A percentile compares a stretch with the other conserved stretches of the same genome.
Evolutionary conservation across 2,329 filamentous ascomycete species (phyloP).

Genomic region (Hypomyces perniciosus): DNA sequence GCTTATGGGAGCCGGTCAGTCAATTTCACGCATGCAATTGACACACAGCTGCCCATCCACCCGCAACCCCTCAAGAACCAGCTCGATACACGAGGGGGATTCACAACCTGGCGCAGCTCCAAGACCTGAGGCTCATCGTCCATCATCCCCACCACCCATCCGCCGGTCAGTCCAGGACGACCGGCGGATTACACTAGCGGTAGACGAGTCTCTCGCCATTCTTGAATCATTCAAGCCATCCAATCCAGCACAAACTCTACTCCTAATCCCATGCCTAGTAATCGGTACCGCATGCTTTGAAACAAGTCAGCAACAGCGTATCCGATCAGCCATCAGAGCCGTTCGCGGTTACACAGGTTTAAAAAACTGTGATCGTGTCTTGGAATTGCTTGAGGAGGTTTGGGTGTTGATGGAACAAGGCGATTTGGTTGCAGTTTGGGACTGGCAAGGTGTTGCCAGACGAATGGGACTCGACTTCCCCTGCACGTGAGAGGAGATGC

Average conservation of each 20-base stretch:
- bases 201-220: slow-evolving; percentile 51
- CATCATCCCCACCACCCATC: slow-evolving; percentile 40
- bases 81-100: slow-evolving; percentile 35
- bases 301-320: slow-evolving; percentile 43
- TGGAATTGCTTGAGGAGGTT: slow-evolving; percentile 50
- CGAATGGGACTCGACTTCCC: slow-evolving; percentile 51
- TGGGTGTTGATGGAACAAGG: slow-evolving; percentile 54
- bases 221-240: slow-evolving; percentile 50
- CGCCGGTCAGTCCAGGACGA: slow-evolving; percentile 46
- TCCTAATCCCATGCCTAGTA: slow-evolving; percentile 55
- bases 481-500: slow-evolving; percentile 31
- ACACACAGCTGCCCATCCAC: slow-evolving; percentile 28
- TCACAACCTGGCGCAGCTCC: slow-evolving; percentile 15
- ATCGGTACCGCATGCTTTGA: slow-evolving; percentile 57
- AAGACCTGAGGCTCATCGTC: slow-evolving; percentile 14
- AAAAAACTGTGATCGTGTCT: slow-evolving; percentile 49
- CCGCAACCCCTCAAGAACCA: slow-evolving; percentile 32
- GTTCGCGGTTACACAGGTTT: slow-evolving; percentile 55
- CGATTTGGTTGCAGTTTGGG: slow-evolving; percentile 56
- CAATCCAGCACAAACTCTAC: slow-evolving; percentile 53
- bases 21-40: slow-evolving; percentile 16
- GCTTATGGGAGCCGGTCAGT: slow-evolving; percentile 10
- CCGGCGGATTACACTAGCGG: slow-evolving; percentile 44
- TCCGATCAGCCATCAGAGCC: slow-evolving; percentile 43
- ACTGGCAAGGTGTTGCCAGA: slow-evolving; percentile 55